These are phyloP conservation scores for Stropharia rugosoannulata DNA, from an alignment of 768 basidiomycete genomes.

Conservation along the genomic window DNA sequence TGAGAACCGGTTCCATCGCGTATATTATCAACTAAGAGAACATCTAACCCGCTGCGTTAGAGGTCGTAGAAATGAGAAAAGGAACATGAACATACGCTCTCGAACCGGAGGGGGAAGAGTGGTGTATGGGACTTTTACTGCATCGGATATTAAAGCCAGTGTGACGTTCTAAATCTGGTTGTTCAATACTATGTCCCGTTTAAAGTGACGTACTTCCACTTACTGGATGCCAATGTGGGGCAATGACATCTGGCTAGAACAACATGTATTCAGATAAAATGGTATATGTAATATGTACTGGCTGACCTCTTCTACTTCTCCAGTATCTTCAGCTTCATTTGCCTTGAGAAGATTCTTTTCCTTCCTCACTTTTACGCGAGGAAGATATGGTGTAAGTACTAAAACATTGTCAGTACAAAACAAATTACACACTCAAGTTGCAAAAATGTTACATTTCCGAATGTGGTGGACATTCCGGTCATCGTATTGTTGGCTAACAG, in stretches of 20 bases:
- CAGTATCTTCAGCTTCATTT: slow-evolving; percentile 28
- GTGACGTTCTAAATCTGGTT: slow-evolving; percentile 74
- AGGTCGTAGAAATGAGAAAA: slow-evolving; percentile 1
- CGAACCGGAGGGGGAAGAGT: slow-evolving; percentile 57
- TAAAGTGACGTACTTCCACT: slow-evolving; percentile 13
- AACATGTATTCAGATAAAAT: neutral
- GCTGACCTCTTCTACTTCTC: slow-evolving; percentile 51
- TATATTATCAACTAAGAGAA: slow-evolving; percentile 56
- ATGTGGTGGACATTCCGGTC: slow-evolving; percentile 63
- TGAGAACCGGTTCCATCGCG: slow-evolving; percentile 66
- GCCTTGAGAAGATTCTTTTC: slow-evolving; percentile 75
- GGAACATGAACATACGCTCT: slow-evolving; percentile 52
- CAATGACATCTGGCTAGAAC: slow-evolving; percentile 53
- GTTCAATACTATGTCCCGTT: neutral
- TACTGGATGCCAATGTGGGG: slow-evolving; percentile 84
- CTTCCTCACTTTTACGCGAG: slow-evolving; percentile 71
- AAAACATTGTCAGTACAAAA: neutral
- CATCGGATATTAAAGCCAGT: slow-evolving; percentile 79
- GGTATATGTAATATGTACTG: neutral
- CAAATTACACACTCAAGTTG: neutral
- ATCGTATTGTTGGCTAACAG: slow-evolving; percentile 51
- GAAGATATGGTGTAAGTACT: slow-evolving; percentile 88
- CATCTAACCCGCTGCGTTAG: slow-evolving; percentile 38
- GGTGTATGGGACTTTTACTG: slow-evolving; percentile 47
- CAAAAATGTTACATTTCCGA: slow-evolving; percentile 55